Conservation (phyloP, 176 grass and related monocot species). For the Musa itinerans region DNA sequence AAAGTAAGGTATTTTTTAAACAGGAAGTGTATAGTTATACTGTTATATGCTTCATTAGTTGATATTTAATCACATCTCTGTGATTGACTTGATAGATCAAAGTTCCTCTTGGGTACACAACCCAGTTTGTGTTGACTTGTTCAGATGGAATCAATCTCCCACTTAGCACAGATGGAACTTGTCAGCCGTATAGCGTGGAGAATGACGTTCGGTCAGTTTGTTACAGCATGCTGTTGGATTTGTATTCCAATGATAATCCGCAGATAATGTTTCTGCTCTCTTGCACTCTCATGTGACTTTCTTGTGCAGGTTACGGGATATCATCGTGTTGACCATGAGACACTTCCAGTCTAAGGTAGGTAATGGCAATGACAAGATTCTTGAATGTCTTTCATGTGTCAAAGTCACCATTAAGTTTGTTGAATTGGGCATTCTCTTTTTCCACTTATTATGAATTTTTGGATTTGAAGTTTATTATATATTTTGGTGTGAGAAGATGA, state of each 20-base stretch:
- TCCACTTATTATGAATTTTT: background rate
- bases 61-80: conserved; percentile 16
- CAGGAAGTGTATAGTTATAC: background rate
- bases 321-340: conserved; percentile 84
- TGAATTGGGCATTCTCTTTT: background rate
- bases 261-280: too few species aligned
- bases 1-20: conserved; percentile 29
- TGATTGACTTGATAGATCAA: conserved; percentile 42
- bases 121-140: conserved; percentile 77
- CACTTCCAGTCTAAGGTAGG: conserved; percentile 77
- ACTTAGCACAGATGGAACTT: conserved; percentile 45
- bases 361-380: too few species aligned
- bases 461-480: background rate
- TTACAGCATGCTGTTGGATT: background rate
- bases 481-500: background rate
- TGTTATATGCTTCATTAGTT: background rate
- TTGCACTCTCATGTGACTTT: background rate
- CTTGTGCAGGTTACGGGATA: conserved; percentile 57
- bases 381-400: too few species aligned
- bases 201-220: conserved; percentile 46
- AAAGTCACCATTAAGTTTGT: background rate
- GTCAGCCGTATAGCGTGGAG: conserved; percentile 35
- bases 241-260: background rate
- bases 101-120: conserved; percentile 63
- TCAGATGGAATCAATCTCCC: conserved; percentile 50